These are phyloP conservation scores for Berkeleyomyces basicola DNA, from an alignment of 2,329 filamentous ascomycete genomes.

Conservation along the genomic window DNA sequence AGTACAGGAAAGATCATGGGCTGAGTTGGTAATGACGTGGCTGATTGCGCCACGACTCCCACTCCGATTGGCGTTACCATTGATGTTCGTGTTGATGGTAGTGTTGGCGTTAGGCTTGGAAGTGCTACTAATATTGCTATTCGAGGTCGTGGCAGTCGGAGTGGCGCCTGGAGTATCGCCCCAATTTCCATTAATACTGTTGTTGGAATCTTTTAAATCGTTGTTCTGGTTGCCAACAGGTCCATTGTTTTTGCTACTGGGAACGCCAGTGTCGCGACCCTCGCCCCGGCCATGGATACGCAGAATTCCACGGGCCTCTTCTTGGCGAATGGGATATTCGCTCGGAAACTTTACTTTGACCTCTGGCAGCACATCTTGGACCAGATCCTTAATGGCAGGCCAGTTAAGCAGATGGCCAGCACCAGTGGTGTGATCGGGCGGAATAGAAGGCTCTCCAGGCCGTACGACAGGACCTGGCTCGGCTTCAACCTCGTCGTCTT, in stretches of 20 bases:
- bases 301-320: slow-evolving; percentile 57
- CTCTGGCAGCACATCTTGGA: slow-evolving; percentile 31
- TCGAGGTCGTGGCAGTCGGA: neutral
- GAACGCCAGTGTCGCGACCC: slow-evolving; percentile 24
- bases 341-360: slow-evolving; percentile 40
- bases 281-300: slow-evolving; percentile 67
- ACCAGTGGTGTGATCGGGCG: slow-evolving; percentile 77
- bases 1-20: slow-evolving; percentile 13
- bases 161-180: neutral
- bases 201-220: neutral
- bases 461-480: slow-evolving; percentile 35
- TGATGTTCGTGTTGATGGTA: neutral
- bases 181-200: neutral
- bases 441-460: slow-evolving; percentile 52
- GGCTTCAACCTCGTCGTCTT: slow-evolving; percentile 34
- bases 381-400: slow-evolving; percentile 49
- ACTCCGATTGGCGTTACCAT: neutral
- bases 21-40: slow-evolving; percentile 15
- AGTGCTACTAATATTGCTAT: neutral
- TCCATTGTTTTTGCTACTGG: neutral
- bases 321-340: slow-evolving; percentile 61
- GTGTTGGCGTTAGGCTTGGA: neutral
- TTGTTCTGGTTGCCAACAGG: neutral
- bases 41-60: no score
- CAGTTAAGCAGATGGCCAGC: slow-evolving; percentile 66